Evolutionary conservation across 768 basidiomycete genomes (phyloP).

Genomic region (Suillus decipiens): DNA sequence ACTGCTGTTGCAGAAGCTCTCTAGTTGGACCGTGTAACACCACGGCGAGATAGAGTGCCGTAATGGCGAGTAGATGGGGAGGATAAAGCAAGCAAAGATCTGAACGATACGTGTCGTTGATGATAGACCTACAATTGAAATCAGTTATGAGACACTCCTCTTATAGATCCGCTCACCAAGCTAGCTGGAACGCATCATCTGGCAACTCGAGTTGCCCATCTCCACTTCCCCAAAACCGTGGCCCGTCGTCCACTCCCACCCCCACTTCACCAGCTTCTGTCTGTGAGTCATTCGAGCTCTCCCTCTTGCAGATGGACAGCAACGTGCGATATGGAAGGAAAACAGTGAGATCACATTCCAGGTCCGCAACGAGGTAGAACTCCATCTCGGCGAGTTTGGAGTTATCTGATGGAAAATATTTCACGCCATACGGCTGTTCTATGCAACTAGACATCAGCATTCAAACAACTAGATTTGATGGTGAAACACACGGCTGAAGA

Average conservation of each 20-base stretch:
- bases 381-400: constrained; percentile 98
- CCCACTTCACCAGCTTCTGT: constrained; percentile 61
- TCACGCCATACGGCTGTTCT: constrained; percentile 72
- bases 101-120: constrained; percentile 95
- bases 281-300: constrained; percentile 40
- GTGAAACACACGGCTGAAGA: constrained; percentile 66
- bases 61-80: constrained; percentile 91
- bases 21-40: constrained; percentile 66
- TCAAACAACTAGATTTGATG: background rate
- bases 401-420: constrained; percentile 85
- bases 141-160: background rate
- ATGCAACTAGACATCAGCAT: constrained; percentile 1
- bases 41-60: constrained; percentile 87
- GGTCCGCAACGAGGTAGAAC: constrained; percentile 95
- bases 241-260: constrained; percentile 53
- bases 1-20: constrained; percentile 42
- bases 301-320: constrained; percentile 68
- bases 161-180: constrained; percentile 62
- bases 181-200: constrained; percentile 80
- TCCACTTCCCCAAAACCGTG: constrained; percentile 78
- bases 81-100: constrained; percentile 94
- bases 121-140: constrained; percentile 69
- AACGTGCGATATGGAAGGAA: constrained; percentile 96
- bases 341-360: constrained; percentile 91
- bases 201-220: constrained; percentile 77